phyloP scores from a whole-genome alignment of 2,329 filamentous ascomycete species.

The Pseudocercospora ulei region DNA sequence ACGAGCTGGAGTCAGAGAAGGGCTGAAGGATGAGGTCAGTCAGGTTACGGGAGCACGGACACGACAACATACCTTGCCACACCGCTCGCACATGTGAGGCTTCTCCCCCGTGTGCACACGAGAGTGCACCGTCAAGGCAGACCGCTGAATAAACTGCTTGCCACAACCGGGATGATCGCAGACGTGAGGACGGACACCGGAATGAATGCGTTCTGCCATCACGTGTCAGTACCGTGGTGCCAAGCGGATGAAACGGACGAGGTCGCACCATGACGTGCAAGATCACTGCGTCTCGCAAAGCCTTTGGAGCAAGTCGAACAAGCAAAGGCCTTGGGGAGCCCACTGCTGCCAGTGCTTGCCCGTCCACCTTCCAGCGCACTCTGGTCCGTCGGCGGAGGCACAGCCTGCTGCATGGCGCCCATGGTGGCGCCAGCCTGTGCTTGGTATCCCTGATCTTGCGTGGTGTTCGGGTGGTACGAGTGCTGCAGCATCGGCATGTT shows the following conservation, averaged over 20 bases:
- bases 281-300: conserved; percentile 86
- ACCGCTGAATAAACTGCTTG: conserved; percentile 95
- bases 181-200: conserved; percentile 77
- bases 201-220: conserved; percentile 79
- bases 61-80: conserved; percentile 65
- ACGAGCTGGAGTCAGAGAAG: conserved; percentile 90
- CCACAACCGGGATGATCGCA: conserved; percentile 83
- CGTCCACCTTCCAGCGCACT: conserved; percentile 31
- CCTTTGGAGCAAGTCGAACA: conserved; percentile 85
- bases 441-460: conserved; percentile 40
- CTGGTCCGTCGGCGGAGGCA: conserved; percentile 32
- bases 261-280: conserved; percentile 78
- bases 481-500: conserved; percentile 49
- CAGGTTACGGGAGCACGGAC: background rate
- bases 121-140: conserved; percentile 86
- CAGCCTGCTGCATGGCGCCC: conserved; percentile 29
- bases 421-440: conserved; percentile 30
- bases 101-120: conserved; percentile 97
- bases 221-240: conserved; percentile 23
- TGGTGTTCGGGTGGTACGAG: conserved; percentile 45
- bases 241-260: conserved; percentile 11
- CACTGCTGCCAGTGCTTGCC: conserved; percentile 38
- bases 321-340: conserved; percentile 65
- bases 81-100: conserved; percentile 93
- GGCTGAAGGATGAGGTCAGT: conserved; percentile 49